These are phyloP conservation scores for Adansonia rubrostipa DNA, from an alignment of 441 rosid genomes.

Conservation along the genomic window DNA sequence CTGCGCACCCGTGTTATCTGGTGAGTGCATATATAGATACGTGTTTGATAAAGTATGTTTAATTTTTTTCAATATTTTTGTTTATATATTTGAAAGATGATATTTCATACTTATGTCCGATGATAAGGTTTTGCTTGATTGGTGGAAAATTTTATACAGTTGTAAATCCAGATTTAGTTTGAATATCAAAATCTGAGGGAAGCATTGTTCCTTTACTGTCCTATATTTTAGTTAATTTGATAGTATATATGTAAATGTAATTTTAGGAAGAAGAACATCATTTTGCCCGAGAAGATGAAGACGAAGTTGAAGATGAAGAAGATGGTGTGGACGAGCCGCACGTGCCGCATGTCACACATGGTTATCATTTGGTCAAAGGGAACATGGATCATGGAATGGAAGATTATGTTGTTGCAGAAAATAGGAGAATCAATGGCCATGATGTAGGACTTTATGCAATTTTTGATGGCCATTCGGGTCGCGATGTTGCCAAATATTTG, in stretches of 20 bases:
- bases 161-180: too few species aligned
- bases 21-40: too few species aligned
- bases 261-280: background rate
- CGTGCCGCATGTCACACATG: constrained; percentile 37
- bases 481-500: constrained; percentile 51
- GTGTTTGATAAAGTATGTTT: too few species aligned
- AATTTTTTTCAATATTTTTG: too few species aligned
- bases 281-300: background rate
- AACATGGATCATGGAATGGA: constrained; percentile 60
- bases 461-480: constrained; percentile 62
- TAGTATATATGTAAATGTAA: background rate
- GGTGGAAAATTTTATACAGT: too few species aligned
- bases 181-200: too few species aligned
- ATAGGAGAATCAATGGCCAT: constrained; percentile 39
- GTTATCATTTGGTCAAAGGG: constrained; percentile 54
- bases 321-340: background rate
- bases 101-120: too few species aligned
- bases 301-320: background rate
- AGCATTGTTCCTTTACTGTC: too few species aligned
- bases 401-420: constrained; percentile 57
- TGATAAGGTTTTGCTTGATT: too few species aligned
- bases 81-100: too few species aligned
- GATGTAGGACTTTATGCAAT: constrained; percentile 55
- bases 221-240: background rate
- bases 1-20: background rate